Evolutionary conservation across 225 moss, liverwort and hornwort species (phyloP), one percentile per base, ranked within the genome.

Genomic region (Marchantia polymorpha): DNA sequence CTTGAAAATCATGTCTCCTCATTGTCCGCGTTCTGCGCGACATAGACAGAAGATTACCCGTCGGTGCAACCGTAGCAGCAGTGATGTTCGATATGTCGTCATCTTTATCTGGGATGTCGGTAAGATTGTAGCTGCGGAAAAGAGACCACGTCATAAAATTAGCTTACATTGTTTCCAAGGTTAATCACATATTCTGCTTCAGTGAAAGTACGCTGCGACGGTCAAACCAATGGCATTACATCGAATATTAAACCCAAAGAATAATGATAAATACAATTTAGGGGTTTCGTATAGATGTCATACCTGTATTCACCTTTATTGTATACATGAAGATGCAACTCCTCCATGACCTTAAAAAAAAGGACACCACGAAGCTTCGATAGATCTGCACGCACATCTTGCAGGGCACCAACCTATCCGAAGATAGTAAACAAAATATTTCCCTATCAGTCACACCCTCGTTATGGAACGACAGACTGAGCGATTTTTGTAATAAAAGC

Each of bases 291-390:
- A 16, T 23, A 67, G 15, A 26, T 39, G 52, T 31, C 54, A 47
- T 70, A 97, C 97, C 97, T 99, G 81, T 99, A 94, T 90, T 94
- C 97, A 82, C 97, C 97, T 85, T 90, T 99, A 82, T 94, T 93
- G 86, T 99, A 99, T 60, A 99, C 90, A 84, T 99, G 97, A 88
- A 94, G 90, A 82, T 99, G 97, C 76, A 97, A 84, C 70, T 97
- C 97, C 83, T 97, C 94, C 85, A 93, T 92, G 72, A 93, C 94
- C 88, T 94, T 99, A 77, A 91, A 93, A 75, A 99, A 99, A 39
- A 99, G 88, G 75, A 91, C 88, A 80, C 91, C 89, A 68, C 94
- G 92, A 82, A 99, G 93, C 81, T 99, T 99, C 78, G 94, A 91
- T 80, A 99, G 84, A 85, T 99, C 97, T 79, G 91, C 92, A 81